Evolutionary conservation across 1,284 basidiomycete species (phyloP), one percentile per base, ranked within the genome.

Genomic region (Boletellus deceptivus): DNA sequence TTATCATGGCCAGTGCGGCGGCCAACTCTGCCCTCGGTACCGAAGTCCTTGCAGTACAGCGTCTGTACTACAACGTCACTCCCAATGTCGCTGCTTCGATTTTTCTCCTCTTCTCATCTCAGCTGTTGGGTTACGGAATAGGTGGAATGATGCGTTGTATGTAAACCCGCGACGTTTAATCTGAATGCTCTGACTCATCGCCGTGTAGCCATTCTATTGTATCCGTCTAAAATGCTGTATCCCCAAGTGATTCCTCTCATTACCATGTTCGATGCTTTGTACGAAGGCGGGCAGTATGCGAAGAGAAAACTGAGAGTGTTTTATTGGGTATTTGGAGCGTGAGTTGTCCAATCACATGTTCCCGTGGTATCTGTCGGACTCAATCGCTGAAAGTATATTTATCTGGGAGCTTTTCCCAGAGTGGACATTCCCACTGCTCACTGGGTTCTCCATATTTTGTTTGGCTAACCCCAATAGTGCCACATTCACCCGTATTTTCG

Each of bases 1-100:
- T 83, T 25, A 84, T 86, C 62, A 84, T 86, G 80, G 67, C 83
- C 4, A 82, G 80, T 36, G 83, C 85, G 3, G 83, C 84, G 1
- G 77, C 82, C 1, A 77, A 76, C 13, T 81, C 81, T 0, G 84
- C 85, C 0, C 75, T 84, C 44, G 85, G 78, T 4, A 84, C 84
- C 50, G 78, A 83, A 59, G 76, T 89, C 43, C 75, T 87, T 20
- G 83, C 83, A 1, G 84, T 83, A 3, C 75, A 87, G 43, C 74
- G 79, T 48, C 58, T 72, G 47, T 75, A 66, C 45, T 85, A 86
- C 57, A 72, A 80, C 57, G 74, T 83, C 46, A 75, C 68, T 4
- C 74, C 83, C 0, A 81, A 82, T 57, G 66, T 74, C 17, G 80
- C 70, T 2, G 71, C 79, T 18, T 79, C 80, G 14, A 78, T 83